Base-by-base conservation (phyloP, 306 rosid species). In the Glycine latifolia region DNA sequence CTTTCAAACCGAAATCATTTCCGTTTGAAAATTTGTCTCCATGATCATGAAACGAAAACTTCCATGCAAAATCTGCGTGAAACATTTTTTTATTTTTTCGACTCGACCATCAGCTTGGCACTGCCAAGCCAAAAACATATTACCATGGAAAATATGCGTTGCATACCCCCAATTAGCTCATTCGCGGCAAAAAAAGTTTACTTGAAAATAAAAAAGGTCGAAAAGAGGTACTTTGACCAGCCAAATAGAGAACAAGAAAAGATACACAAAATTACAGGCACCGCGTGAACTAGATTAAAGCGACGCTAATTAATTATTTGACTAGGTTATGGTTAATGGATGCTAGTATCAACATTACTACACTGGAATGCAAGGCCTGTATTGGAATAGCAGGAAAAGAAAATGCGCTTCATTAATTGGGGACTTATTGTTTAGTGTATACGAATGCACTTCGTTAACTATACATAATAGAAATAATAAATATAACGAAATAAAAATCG, bases 11-110 rank as follows among this genome's bases (percentile, higher is more conserved):
- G 31, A 82, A 88, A 94, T 94, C 88, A 94, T 92, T 90, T 16
- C 46, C 80, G n/a, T 90, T 92, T 87, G 94, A 94, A 94, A 52
- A 81, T 78, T 88, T 92, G 97, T 92, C 97, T 72, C 94, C 91
- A 54, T 44, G 78, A 82, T 91, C 90, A 61, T 54, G 67, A 79
- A 76, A 53, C 77, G 49, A 53, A n/a, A 53, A 84, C 65, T 61
- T 73, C 73, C 91, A 91, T 88, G 92, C 96, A 89, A 75, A 48
- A 80, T 80, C 48, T 82, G 85, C 69, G 54, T 71, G 5, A 56
- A 67, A 58, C 55, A 7, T 43, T 62, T 77, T 17, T 76, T 53
- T 0, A 47, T 47, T 49, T 52, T 52, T 14, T 52, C 79, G 81
- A 85, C 86, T 71, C 69, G 61, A 69, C 52, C 75, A 82, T 70